Evolutionary conservation across 2,329 filamentous ascomycete species (phyloP), one percentile per base, ranked within the genome.

Genomic region (Monosporascus ibericus): DNA sequence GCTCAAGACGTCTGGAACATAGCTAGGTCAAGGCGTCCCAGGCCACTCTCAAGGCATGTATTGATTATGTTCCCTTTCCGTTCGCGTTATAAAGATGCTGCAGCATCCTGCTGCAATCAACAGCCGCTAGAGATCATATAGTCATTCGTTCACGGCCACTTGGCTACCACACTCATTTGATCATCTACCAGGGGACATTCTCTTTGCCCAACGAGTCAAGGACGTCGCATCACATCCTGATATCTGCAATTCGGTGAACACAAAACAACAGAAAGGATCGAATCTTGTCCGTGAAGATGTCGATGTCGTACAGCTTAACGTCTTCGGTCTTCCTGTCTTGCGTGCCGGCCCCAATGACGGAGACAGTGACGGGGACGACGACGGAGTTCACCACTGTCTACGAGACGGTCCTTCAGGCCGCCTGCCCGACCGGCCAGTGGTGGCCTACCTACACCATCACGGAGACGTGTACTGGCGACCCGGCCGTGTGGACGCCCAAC

Each of bases 391-490:
- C 70, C 36, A 72, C 68, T 6, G 59, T 68, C 42, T 75, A 74
- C 62, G 63, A 65, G 57, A 70, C 69, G 30, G 64, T 65, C 40
- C 57, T 66, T 24, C 63, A 62, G 27, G 72, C 72, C 9, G 71
- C 70, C 50, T 70, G 70, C 58, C 59, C 66, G 52, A 70, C 67
- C n/a, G 61, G 65, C 55, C 53, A 58, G 47, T 73, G 72, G 71
- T 52, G 65, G 38, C 70, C 72, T 36, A 70, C 69, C 34, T 75
- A 74, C 64, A 75, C 71, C 49, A 58, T 75, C 59, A 62, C 59
- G 8, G 66, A 73, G 60, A 65, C 65, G 27, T 69, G 68, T 59
- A 54, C 59, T 14, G 70, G 69, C 48, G 57, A 63, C 53, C 60
- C 60, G 46, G 54, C 56, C 49, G 54, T 60, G 48, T 70, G 66